Evolutionary conservation across 257 asterid species (phyloP), one percentile per base, ranked within the genome.

Genomic region (Parsonsia alboflavescens): DNA sequence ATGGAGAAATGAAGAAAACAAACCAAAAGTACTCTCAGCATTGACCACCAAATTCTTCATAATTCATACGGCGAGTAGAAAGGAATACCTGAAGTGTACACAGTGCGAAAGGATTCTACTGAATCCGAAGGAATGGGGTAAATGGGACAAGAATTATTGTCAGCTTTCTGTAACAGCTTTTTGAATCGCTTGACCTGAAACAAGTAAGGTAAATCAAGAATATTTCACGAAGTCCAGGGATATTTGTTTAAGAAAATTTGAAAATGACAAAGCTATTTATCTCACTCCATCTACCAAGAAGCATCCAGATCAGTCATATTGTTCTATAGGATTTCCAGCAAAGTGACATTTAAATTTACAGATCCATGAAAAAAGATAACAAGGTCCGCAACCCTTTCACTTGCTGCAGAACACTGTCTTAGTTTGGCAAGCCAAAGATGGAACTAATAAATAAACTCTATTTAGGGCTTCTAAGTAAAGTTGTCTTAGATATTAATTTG

Each of bases 121-220:
- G 86, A 81, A 77, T 93, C 91, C 13, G 93, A 68, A 41, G 90
- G 82, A 71, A 89, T 79, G 42, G 89, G 72, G 82, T 85, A 82
- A 67, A 74, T 63, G 2, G 96, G 86, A 81, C 98, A 93, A 28
- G 95, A 84, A 46, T 88, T 81, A 33, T 74, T 80, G 72, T 73
- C 95, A 33, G 90, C 98, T 82, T 93, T 93, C 73, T 79, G 89
- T 72, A 89, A 77, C 56, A 93, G 79, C 81, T 56, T 88, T 77
- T 86, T 88, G 85, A 93, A 90, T 76, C 79, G 76, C 79, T 77
- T 84, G 33, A 89, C 86, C 97, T 93, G 89, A 76, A 80, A 83
- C 59, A 76, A 69, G 13, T 57, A 45, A 48, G 33, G 53, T 73
- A 48, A 80, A 53, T 39, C 67, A 44, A 36, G 68, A 56, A 61